Percentiles rank a stretch among this genome's conserved stretches.
Conservation (phyloP, 257 asterid genomes). For the Lycium ferocissimum region DNA sequence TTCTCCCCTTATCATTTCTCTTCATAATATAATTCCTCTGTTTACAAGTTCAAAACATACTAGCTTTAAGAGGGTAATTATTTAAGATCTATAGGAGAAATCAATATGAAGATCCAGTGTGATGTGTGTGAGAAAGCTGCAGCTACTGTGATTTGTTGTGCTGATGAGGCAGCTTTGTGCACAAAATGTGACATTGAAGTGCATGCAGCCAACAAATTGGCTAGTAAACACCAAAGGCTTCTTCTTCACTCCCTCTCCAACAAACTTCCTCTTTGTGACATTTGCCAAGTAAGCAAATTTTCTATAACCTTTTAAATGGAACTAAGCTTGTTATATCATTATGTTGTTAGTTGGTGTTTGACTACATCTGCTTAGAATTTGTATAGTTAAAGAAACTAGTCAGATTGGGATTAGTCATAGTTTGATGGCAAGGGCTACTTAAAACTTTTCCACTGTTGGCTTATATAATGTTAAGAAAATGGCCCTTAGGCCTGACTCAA, state of each 20-base stretch:
- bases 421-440: no score
- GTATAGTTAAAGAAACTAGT: background rate
- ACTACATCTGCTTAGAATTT: background rate
- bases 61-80: background rate
- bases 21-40: no score
- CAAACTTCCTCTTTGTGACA: constrained; percentile 90
- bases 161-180: constrained; percentile 95
- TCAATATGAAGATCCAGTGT: constrained; percentile 88
- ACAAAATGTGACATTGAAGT: constrained; percentile 77
- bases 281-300: constrained; percentile 69
- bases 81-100: background rate
- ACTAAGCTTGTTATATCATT: background rate
- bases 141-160: constrained; percentile 92
- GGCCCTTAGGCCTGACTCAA: no score
- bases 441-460: no score
- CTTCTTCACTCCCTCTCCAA: constrained; percentile 75
- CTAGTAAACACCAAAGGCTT: constrained; percentile 91
- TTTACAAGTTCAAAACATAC: background rate
- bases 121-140: constrained; percentile 95
- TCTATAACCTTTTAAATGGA: background rate
- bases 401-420: background rate
- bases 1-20: no score
- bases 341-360: background rate
- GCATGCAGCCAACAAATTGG: constrained; percentile 91
- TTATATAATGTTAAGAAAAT: no score